These are phyloP conservation scores for Alternaria alternata DNA, from an alignment of 2,329 filamentous ascomycete species.

Conservation along the genomic window DNA sequence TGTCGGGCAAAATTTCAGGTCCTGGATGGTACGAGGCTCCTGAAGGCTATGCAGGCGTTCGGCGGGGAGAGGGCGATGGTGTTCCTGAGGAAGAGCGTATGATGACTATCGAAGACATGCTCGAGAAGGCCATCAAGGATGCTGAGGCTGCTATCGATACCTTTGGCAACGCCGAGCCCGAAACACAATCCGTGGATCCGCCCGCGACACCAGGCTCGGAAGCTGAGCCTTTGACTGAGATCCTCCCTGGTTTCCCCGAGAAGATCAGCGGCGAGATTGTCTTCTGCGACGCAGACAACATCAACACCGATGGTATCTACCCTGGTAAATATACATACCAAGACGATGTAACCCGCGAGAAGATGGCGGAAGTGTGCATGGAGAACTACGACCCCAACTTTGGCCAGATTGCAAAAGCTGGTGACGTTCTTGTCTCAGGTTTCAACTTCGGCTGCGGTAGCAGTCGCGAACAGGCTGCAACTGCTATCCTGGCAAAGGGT, in stretches of 20 bases:
- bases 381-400: conserved; percentile 88
- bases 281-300: conserved; percentile 84
- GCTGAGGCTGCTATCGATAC: conserved; percentile 69
- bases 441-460: conserved; percentile 90
- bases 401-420: conserved; percentile 65
- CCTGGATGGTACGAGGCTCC: conserved; percentile 81
- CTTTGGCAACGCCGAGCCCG: conserved; percentile 48
- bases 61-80: conserved; percentile 75
- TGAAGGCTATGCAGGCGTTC: conserved; percentile 70
- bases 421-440: conserved; percentile 84
- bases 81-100: conserved; percentile 70
- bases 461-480: conserved; percentile 86
- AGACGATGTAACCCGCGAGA: conserved; percentile 76
- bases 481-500: conserved; percentile 80
- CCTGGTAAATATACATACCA: conserved; percentile 93
- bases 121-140: conserved; percentile 75
- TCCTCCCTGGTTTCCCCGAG: conserved; percentile 87
- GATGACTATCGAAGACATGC: conserved; percentile 71
- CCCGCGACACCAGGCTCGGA: conserved; percentile 39
- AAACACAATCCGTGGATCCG: conserved; percentile 42
- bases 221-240: conserved; percentile 64
- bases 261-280: conserved; percentile 85
- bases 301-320: conserved; percentile 94
- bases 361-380: conserved; percentile 93
- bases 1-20: conserved; percentile 75